phyloP scores from a whole-genome alignment of 2,329 filamentous ascomycete genomes.

The Pseudopithomyces chartarum region DNA sequence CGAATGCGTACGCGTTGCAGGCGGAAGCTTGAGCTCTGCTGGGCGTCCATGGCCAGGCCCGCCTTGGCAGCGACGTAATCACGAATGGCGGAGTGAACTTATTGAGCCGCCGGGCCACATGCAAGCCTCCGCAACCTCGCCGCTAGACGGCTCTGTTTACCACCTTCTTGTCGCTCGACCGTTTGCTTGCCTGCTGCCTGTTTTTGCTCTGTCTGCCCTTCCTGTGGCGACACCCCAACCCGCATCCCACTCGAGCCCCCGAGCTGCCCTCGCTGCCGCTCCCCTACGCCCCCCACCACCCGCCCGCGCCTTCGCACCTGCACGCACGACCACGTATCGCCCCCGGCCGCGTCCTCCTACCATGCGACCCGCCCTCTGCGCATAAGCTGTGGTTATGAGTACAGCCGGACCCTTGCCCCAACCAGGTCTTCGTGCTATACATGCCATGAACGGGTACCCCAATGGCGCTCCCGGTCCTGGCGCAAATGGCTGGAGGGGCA shows the following conservation, averaged over 20 bases:
- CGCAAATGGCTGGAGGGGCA: conserved; percentile 29
- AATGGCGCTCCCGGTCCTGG: conserved; percentile 28
- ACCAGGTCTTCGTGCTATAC: conserved; percentile 22
- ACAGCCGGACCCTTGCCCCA: conserved; percentile 45
- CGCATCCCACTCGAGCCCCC: background rate
- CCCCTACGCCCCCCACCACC: conserved; percentile 2
- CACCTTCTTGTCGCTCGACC: too few species aligned
- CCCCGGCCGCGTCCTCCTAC: conserved; percentile 11
- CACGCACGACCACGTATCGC: conserved; percentile 2
- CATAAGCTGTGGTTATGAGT: conserved; percentile 44
- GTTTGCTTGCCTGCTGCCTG: background rate
- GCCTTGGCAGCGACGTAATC: conserved; percentile 6
- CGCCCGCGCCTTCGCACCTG: background rate
- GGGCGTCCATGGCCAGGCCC: background rate
- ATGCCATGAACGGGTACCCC: conserved; percentile 39
- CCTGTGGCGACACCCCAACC: background rate
- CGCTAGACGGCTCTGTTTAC: background rate
- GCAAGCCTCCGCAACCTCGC: background rate
- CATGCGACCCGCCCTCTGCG: conserved; percentile 28
- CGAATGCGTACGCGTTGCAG: background rate
- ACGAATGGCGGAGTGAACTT: background rate
- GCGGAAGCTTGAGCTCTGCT: conserved; percentile 1
- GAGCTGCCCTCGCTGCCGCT: background rate
- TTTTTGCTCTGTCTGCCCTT: background rate
- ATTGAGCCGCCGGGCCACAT: background rate